These are phyloP conservation scores for Tinospora cordifolia DNA, from an alignment of 164 flowering plant genomes.

Conservation along the genomic window DNA sequence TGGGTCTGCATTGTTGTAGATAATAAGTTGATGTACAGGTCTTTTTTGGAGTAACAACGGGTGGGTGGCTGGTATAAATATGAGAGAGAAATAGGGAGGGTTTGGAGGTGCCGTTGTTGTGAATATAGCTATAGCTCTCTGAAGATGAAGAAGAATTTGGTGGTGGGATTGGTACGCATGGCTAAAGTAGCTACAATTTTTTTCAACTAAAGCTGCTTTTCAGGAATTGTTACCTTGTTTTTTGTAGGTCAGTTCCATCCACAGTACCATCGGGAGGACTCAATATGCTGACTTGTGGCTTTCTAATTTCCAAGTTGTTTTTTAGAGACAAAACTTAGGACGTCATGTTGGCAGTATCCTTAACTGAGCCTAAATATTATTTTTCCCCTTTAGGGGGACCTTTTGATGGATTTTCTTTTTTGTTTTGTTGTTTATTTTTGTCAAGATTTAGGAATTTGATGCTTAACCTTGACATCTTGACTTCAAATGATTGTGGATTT, in stretches of 20 bases:
- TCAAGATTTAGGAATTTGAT: not conserved
- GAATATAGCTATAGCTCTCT: constrained; percentile 13
- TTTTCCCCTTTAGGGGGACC: constrained; percentile 9
- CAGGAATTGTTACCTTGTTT: constrained; percentile 36
- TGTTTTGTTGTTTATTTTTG: not conserved
- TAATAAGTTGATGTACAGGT: constrained; percentile 28
- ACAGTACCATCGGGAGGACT: constrained; percentile 7
- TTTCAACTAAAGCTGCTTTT: constrained; percentile 40
- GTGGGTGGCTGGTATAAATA: not conserved
- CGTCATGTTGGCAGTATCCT: not conserved
- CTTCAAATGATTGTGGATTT: not conserved
- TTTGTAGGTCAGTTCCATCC: constrained; percentile 34
- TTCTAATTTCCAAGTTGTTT: not conserved
- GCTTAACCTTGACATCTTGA: not conserved
- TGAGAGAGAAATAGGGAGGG: not conserved
- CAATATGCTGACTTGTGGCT: not conserved
- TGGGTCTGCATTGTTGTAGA: constrained; percentile 27
- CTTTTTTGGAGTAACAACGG: constrained; percentile 6
- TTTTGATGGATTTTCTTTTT: not conserved
- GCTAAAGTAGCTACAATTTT: constrained; percentile 23
- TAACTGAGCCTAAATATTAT: constrained; percentile 10
- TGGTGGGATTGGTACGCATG: constrained; percentile 13
- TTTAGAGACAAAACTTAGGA: not conserved
- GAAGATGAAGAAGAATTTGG: constrained; percentile 14
- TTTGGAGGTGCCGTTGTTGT: constrained; percentile 6